These are phyloP conservation scores for Podila horticola DNA, from an alignment of 192 early-diverging fungal species.

Conservation along the genomic window DNA sequence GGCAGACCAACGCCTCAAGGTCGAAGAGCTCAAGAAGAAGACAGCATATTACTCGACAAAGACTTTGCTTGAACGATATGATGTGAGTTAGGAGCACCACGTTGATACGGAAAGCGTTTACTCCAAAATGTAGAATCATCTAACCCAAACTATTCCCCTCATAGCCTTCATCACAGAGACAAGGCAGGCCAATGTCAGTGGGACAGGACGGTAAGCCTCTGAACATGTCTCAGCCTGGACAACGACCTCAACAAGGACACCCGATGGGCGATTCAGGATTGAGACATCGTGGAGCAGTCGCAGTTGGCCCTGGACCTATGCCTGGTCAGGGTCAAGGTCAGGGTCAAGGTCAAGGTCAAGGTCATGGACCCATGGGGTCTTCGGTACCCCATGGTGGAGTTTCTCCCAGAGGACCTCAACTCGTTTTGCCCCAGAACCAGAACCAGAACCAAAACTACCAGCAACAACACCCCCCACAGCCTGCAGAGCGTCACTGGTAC, in stretches of 20 bases:
- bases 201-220: slow-evolving; percentile 31
- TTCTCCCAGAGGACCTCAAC: slow-evolving; percentile 5
- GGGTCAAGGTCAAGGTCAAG: slow-evolving; percentile 6
- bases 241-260: slow-evolving; percentile 16
- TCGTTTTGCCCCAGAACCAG: slow-evolving; percentile 9
- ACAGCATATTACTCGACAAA: slow-evolving; percentile 93
- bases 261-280: slow-evolving; percentile 46
- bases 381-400: slow-evolving; percentile 1
- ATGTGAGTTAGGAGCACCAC: slow-evolving; percentile 43
- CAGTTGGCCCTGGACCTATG: slow-evolving; percentile 20
- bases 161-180: slow-evolving; percentile 25
- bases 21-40: slow-evolving; percentile 97
- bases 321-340: too few species aligned
- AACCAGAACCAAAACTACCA: not conserved
- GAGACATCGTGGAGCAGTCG: slow-evolving; percentile 32
- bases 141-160: too few species aligned
- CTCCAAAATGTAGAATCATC: too few species aligned
- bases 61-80: slow-evolving; percentile 89
- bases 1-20: slow-evolving; percentile 72
- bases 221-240: slow-evolving; percentile 28
- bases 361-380: slow-evolving; percentile 24
- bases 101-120: not conserved
- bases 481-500: slow-evolving; percentile 68
- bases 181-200: slow-evolving; percentile 6
- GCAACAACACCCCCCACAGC: slow-evolving; percentile 13